A percentile compares a stretch with the other conserved stretches of the same genome.
Conservation (phyloP, 768 basidiomycete species). For the Lactarius vividus region DNA sequence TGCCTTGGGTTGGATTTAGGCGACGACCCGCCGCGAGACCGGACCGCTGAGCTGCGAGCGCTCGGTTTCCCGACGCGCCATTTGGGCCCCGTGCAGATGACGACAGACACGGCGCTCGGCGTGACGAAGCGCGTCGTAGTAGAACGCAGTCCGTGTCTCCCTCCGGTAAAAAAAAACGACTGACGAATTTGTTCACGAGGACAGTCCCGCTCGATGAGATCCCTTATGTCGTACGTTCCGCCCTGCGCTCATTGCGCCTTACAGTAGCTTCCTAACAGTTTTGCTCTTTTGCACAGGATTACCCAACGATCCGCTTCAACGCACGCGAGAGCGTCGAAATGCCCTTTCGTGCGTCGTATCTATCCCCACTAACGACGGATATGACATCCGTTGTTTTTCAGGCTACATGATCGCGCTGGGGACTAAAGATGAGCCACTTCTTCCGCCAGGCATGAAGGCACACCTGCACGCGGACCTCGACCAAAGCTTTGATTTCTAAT, state of each 20-base stretch:
- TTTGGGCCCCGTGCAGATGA: conserved; percentile 92
- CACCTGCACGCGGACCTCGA: conserved; percentile 84
- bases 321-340: conserved; percentile 91
- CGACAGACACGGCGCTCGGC: conserved; percentile 93
- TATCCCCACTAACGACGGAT: background rate
- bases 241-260: background rate
- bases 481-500: conserved; percentile 77
- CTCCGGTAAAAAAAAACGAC: background rate
- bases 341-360: conserved; percentile 78
- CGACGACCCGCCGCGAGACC: conserved; percentile 93
- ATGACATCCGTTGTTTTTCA: conserved; percentile 20
- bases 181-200: background rate
- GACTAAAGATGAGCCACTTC: conserved; percentile 55
- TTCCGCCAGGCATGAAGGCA: conserved; percentile 90
- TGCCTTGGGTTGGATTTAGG: conserved; percentile 44
- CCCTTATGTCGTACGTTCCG: conserved; percentile 58
- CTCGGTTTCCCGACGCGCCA: conserved; percentile 86
- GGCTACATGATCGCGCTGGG: conserved; percentile 45
- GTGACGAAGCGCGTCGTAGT: conserved; percentile 83
- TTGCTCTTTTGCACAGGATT: conserved; percentile 51
- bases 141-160: conserved; percentile 52
- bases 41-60: conserved; percentile 83
- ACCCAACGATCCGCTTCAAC: conserved; percentile 88
- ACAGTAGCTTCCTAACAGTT: too few relatives aligned
- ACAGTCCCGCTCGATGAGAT: conserved; percentile 67